Evolutionary conservation across 2,329 filamentous ascomycete genomes (phyloP).

Genomic region (Pseudopyrenochaeta lycopersici): DNA sequence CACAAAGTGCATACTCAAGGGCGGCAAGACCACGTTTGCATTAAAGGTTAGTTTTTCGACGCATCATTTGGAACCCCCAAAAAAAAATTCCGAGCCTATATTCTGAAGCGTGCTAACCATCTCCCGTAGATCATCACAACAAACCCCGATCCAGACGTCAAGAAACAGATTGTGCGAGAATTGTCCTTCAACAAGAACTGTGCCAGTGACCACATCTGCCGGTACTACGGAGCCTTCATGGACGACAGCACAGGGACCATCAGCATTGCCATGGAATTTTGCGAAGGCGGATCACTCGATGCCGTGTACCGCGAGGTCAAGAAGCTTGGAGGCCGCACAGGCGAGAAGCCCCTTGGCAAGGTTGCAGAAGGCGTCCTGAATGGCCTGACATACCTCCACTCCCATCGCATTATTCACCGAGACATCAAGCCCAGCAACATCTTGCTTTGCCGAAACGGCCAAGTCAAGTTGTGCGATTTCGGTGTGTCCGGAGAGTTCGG

Average conservation of each 20-base stretch:
- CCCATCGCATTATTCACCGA: slow-evolving; percentile 96
- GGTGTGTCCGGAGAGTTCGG: slow-evolving; percentile 97
- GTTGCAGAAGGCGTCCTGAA: slow-evolving; percentile 94
- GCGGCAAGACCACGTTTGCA: slow-evolving; percentile 93
- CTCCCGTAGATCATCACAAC: slow-evolving; percentile 83
- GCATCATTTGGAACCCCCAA: too few relatives aligned
- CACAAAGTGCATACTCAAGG: slow-evolving; percentile 87
- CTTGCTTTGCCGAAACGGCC: slow-evolving; percentile 82
- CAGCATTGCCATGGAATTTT: slow-evolving; percentile 99
- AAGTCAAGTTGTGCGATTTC: slow-evolving; percentile 98
- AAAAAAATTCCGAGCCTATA: too few relatives aligned
- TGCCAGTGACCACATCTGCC: slow-evolving; percentile 93
- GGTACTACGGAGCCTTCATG: slow-evolving; percentile 96
- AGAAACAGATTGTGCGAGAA: slow-evolving; percentile 97
- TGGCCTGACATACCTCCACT: slow-evolving; percentile 93
- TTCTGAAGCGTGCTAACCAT: slow-evolving; percentile 15
- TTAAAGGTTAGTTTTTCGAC: slow-evolving; percentile 80
- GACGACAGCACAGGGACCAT: slow-evolving; percentile 96
- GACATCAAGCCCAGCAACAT: slow-evolving; percentile 99
- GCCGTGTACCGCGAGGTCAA: slow-evolving; percentile 98
- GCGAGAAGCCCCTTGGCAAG: slow-evolving; percentile 96
- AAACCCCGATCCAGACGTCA: slow-evolving; percentile 96
- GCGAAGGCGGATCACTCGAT: slow-evolving; percentile 94
- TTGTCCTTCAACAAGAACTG: slow-evolving; percentile 98
- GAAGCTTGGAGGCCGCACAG: slow-evolving; percentile 90